phyloP scores from a whole-genome alignment of 1,139 yeast genomes.

The Suhomyces yuchorum region DNA sequence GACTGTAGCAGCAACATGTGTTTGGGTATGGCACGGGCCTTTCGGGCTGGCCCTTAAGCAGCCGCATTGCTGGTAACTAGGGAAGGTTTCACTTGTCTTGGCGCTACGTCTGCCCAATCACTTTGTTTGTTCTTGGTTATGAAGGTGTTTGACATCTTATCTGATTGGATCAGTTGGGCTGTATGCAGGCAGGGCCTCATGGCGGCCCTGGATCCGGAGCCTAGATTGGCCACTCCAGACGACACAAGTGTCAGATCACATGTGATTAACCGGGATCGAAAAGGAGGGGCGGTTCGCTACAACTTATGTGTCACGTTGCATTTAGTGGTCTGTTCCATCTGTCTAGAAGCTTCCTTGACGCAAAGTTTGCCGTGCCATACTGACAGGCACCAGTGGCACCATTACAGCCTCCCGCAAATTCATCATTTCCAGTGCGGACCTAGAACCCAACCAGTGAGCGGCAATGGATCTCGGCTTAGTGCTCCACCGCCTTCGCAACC shows the following conservation, averaged over 20 bases:
- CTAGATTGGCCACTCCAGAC: background rate
- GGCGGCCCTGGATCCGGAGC: background rate
- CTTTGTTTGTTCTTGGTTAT: background rate
- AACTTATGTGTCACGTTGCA: background rate
- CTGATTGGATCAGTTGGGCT: constrained; percentile 21
- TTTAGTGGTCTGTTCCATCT: background rate
- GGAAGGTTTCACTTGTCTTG: background rate
- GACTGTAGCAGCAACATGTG: background rate
- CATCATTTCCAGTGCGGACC: too few species aligned
- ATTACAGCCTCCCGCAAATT: background rate
- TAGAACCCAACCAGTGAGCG: too few species aligned
- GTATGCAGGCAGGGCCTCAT: background rate
- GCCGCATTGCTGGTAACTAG: background rate
- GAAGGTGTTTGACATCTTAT: constrained; percentile 11
- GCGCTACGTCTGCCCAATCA: background rate
- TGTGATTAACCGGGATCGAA: background rate
- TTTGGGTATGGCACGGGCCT: background rate
- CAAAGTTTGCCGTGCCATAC: background rate
- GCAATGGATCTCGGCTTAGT: too few species aligned
- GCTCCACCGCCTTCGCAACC: background rate
- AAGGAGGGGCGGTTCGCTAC: background rate
- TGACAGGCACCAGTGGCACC: background rate
- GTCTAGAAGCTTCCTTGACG: background rate
- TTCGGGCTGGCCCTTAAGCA: background rate
- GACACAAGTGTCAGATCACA: background rate